Base-by-base conservation (phyloP, 2,329 filamentous ascomycete species). In the Ophiostoma fasciatum region DNA sequence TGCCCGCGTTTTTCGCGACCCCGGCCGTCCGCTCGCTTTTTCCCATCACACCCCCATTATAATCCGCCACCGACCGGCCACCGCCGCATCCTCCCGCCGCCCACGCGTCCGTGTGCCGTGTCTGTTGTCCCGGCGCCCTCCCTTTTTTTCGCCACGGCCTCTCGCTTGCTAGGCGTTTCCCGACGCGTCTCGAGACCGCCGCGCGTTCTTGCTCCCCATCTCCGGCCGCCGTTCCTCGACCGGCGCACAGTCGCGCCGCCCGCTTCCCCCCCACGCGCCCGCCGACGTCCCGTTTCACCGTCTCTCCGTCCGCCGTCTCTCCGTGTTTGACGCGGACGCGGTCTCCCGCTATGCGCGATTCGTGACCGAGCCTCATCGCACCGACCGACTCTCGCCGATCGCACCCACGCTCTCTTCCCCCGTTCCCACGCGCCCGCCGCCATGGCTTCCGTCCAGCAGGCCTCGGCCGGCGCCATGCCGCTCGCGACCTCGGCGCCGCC, bases 391-490 rank as follows among this genome's bases (percentile, higher is more conserved):
- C n/a, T n/a, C n/a, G n/a, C n/a, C n/a, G n/a, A n/a, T n/a, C n/a
- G n/a, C n/a, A n/a, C n/a, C n/a, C n/a, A n/a, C n/a, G n/a, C n/a
- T n/a, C n/a, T n/a, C n/a, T n/a, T n/a, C n/a, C n/a, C n/a, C n/a
- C n/a, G n/a, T n/a, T n/a, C n/a, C n/a, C n/a, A n/a, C n/a, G n/a
- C n/a, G 13, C 30, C 26, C 36, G 19, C 27, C 59, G 68, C 41
- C 51, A 92, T 92, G 83, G 78, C 83, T 56, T 87, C 82, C 44
- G 75, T 85, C 51, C 82, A 90, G n/a, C n/a, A n/a, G 62, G 61
- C 74, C 50, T 68, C 75, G 45, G 73, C 78, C 45, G 71, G 33
- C 15, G 28, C 72, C 49, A 71, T 80, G 58, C 73, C 78, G 57
- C 69, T 78, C 54, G 70, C 71, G 45, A 73, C 71, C 48, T 66